phyloP scores from a whole-genome alignment of 2,329 filamentous ascomycete species.

The Exophiala phaeomuriformis region DNA sequence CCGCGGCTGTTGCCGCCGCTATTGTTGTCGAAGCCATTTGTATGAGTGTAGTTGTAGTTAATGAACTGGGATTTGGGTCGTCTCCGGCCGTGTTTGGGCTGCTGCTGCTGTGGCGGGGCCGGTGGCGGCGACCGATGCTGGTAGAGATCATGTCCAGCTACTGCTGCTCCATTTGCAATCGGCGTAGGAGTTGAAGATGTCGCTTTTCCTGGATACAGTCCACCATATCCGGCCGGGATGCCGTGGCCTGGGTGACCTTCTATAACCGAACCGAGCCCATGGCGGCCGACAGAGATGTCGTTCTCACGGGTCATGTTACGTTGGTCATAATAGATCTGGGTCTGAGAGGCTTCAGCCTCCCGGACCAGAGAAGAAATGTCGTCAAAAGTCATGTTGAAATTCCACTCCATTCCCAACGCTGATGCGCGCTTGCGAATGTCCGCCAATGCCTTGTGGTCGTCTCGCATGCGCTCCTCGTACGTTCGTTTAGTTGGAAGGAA shows the following conservation, averaged over 20 bases:
- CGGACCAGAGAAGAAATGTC: slow-evolving; percentile 12
- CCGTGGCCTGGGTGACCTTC: too few species aligned
- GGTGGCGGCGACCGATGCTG: too few species aligned
- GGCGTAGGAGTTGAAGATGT: background rate
- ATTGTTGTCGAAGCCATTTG: background rate
- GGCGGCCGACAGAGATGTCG: too few species aligned
- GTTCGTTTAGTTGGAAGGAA: background rate
- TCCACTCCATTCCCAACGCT: slow-evolving; percentile 12
- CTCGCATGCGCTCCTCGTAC: slow-evolving; percentile 17
- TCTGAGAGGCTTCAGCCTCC: slow-evolving; percentile 5
- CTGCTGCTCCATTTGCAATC: too few species aligned
- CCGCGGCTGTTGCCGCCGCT: too few species aligned
- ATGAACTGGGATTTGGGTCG: background rate
- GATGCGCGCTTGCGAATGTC: slow-evolving; percentile 14
- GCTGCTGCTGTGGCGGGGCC: background rate
- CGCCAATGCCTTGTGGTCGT: slow-evolving; percentile 13
- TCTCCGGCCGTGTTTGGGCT: background rate
- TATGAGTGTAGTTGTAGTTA: background rate
- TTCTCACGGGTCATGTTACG: too few species aligned
- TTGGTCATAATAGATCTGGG: too few species aligned
- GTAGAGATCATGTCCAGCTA: too few species aligned
- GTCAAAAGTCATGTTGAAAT: slow-evolving; percentile 21
- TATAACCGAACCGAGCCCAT: too few species aligned
- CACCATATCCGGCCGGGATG: slow-evolving; percentile 4
- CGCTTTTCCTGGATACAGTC: slow-evolving; percentile 6